phyloP scores from a whole-genome alignment of 208 protist species.

The Trypanosoma lewisi region DNA sequence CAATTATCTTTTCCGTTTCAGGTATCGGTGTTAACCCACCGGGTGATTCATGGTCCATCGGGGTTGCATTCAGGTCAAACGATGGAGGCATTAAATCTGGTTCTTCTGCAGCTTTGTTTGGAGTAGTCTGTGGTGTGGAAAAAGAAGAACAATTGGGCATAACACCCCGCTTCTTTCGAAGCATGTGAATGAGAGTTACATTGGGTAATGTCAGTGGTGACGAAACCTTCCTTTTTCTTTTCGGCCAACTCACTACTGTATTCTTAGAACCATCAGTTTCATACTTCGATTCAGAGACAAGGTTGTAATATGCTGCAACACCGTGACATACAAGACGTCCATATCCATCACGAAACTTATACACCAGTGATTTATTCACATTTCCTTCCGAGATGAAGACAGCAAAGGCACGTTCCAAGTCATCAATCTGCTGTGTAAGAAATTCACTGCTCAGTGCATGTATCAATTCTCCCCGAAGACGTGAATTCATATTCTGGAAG shows the following conservation, averaged over 20 bases:
- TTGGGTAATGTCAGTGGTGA: constrained; percentile 42
- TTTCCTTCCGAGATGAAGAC: constrained; percentile 45
- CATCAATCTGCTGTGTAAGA: constrained; percentile 72
- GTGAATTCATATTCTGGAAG: constrained; percentile 65
- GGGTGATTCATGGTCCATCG: neutral
- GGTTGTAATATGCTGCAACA: constrained; percentile 78
- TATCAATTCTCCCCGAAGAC: constrained; percentile 74
- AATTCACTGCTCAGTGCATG: constrained; percentile 83
- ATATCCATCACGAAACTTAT: constrained; percentile 84
- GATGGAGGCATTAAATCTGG: neutral
- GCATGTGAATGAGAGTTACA: constrained; percentile 52
- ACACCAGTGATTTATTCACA: constrained; percentile 51
- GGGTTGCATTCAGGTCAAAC: constrained; percentile 9
- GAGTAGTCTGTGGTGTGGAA: constrained; percentile 37
- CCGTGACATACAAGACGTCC: constrained; percentile 84
- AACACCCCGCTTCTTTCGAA: constrained; percentile 50
- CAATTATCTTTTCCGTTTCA: neutral
- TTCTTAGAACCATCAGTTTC: constrained; percentile 61
- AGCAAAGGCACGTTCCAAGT: constrained; percentile 69
- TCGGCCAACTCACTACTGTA: constrained; percentile 65
- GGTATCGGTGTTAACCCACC: neutral
- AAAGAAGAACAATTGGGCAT: constrained; percentile 39
- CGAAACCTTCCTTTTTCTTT: constrained; percentile 39
- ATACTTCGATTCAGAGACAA: constrained; percentile 56
- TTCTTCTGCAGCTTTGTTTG: constrained; percentile 5